phyloP scores from a whole-genome alignment of 2,329 filamentous ascomycete species.

The Aspergillus sergii region DNA sequence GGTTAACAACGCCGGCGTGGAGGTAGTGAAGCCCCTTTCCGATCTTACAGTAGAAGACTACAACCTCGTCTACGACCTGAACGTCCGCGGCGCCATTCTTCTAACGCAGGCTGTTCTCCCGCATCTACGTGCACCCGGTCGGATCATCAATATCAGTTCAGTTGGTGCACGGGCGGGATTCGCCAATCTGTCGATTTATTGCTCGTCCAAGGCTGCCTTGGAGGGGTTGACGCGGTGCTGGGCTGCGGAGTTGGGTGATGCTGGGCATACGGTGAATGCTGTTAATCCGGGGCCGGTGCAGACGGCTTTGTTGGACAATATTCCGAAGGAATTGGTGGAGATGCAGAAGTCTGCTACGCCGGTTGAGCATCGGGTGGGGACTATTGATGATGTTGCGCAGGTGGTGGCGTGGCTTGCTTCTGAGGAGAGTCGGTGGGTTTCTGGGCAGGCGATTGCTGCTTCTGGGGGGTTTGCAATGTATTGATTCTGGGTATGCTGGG shows the following conservation, averaged over 20 bases:
- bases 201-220: constrained; percentile 61
- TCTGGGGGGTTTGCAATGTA: background rate
- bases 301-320: constrained; percentile 60
- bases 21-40: background rate
- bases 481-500: background rate
- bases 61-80: constrained; percentile 9
- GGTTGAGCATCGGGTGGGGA: constrained; percentile 3
- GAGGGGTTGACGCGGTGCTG: constrained; percentile 62
- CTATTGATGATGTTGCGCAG: constrained; percentile 2
- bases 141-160: constrained; percentile 10
- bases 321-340: constrained; percentile 47
- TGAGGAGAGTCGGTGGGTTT: constrained; percentile 8
- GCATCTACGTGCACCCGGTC: constrained; percentile 3
- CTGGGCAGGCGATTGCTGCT: constrained; percentile 1
- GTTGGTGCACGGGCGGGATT: constrained; percentile 51
- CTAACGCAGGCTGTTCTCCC: constrained; percentile 10
- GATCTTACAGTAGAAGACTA: constrained; percentile 1
- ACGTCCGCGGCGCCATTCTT: constrained; percentile 10
- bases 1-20: constrained; percentile 9
- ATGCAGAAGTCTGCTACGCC: constrained; percentile 46
- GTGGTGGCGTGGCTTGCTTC: constrained; percentile 8
- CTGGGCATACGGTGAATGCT: constrained; percentile 63
- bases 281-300: constrained; percentile 62
- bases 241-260: constrained; percentile 59
- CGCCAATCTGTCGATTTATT: constrained; percentile 53